Conservation (phyloP, 495 filamentous ascomycete species). For the Penicillium subrubescens region DNA sequence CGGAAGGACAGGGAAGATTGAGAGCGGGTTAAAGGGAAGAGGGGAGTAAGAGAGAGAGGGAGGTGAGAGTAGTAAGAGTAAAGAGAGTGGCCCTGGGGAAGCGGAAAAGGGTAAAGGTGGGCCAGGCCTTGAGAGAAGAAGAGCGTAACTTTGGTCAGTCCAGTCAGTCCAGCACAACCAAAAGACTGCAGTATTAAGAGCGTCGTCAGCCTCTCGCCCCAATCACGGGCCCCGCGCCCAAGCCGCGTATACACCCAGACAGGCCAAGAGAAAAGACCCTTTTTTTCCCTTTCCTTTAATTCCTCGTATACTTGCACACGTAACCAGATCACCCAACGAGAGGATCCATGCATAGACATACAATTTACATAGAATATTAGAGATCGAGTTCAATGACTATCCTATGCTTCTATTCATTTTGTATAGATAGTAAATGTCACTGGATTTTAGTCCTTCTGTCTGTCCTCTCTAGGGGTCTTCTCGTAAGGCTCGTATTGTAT, state of each 20-base stretch:
- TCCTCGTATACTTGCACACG: conserved; percentile 23
- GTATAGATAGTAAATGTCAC: neutral
- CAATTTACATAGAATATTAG: too few species aligned
- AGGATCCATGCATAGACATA: neutral
- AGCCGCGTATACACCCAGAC: conserved; percentile 49
- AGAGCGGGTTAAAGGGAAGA: conserved; percentile 10
- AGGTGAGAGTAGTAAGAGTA: neutral
- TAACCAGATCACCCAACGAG: conserved; percentile 10
- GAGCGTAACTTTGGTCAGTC: neutral
- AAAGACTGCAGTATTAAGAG: conserved; percentile 31
- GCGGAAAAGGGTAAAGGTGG: conserved; percentile 18
- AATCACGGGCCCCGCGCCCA: conserved; percentile 46
- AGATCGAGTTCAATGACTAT: neutral
- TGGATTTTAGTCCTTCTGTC: neutral
- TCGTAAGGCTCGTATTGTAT: neutral
- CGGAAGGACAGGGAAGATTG: conserved; percentile 3
- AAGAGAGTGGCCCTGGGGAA: conserved; percentile 11
- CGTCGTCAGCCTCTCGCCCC: conserved; percentile 52
- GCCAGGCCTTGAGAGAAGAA: neutral
- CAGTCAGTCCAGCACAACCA: too few species aligned
- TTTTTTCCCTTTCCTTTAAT: conserved; percentile 23
- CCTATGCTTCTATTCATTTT: neutral
- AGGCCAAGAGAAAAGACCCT: conserved; percentile 35
- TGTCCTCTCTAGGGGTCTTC: neutral
- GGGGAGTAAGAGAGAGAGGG: conserved; percentile 1